phyloP scores from a whole-genome alignment of 2,329 filamentous ascomycete species.

The Spiromastix sp. region DNA sequence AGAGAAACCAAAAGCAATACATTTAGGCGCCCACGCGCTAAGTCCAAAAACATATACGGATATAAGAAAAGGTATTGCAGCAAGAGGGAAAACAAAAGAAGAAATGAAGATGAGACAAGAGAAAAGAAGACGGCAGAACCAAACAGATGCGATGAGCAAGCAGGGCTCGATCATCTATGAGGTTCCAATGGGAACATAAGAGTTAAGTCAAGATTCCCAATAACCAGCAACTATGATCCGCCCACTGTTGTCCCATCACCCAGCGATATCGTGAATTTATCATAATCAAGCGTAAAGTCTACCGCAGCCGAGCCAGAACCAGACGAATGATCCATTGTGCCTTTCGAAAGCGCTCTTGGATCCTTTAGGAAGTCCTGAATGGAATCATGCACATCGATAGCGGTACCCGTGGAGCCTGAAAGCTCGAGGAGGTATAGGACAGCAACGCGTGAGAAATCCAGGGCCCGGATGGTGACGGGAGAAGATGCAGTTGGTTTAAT shows the following conservation, averaged over 20 bases:
- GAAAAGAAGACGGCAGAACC: not conserved
- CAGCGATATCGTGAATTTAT: conserved; percentile 13
- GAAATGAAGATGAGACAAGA: not conserved
- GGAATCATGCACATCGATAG: conserved; percentile 11
- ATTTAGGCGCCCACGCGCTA: too few species aligned
- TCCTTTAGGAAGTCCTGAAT: conserved; percentile 10
- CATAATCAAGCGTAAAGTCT: conserved; percentile 15
- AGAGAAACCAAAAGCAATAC: too few species aligned
- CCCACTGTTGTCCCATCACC: conserved; percentile 14
- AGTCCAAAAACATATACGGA: too few species aligned
- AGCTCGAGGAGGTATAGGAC: conserved; percentile 19
- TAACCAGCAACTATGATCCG: too few species aligned
- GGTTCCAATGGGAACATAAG: conserved; percentile 1
- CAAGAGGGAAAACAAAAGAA: not conserved
- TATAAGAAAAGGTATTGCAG: too few species aligned
- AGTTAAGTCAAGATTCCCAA: not conserved
- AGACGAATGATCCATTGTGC: conserved; percentile 8
- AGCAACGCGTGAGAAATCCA: conserved; percentile 18
- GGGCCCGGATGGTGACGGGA: conserved; percentile 10
- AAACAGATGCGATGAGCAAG: too few species aligned
- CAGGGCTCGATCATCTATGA: too few species aligned
- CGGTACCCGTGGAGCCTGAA: conserved; percentile 11
- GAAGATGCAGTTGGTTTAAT: conserved; percentile 9
- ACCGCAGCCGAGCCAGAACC: conserved; percentile 12
- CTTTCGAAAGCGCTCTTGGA: conserved; percentile 3